Evolutionary conservation across 2,329 filamentous ascomycete species (phyloP), one percentile per base, ranked within the genome.

Genomic region (Pseudogymnoascus sp.): DNA sequence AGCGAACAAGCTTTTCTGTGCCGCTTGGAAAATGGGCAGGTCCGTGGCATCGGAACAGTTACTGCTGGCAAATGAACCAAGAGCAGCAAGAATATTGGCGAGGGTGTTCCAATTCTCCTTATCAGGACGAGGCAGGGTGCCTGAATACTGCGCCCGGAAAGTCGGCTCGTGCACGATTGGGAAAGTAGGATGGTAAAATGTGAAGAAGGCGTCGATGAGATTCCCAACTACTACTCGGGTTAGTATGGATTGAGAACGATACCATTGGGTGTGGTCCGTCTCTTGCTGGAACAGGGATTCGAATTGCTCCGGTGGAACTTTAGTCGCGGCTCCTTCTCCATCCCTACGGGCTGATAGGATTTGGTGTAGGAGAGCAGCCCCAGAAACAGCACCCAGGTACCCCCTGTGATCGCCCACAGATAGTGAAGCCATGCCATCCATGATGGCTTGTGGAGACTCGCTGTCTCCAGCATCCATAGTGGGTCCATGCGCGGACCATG

Each of bases 141-240:
- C 65, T 20, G 18, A 37, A 50, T 64, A 64, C 69, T 47, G 71
- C 64, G 72, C 73, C 35, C 74, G 68, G 60, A 78, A 78, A 0
- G 73, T 74, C 6, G 73, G 70, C 59, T 77, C 76, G 62, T 79
- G 76, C 3, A 79, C 66, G 20, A 79, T 72, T 0, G 77, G 78
- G 61, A 78, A 79, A 35, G 72, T 73, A 8, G 73, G 63, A 64
- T 80, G 76, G 63, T 75, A 78, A 14, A 73, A 65, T 6, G 67
- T 65, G 63, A 79, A 79, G 64, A 78, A 80, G 1, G 73, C 70
- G 61, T 75, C 73, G 28, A 54, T 54, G 8, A 54, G 39, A 74
- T 65, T 64, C 60, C 69, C 67, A 20, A 58, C 57, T n/a, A 41
- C 57, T 11, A 58, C 57, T 28, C 37, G 18, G 20, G 57, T 58